Conservation (phyloP, 805 yeast genomes). For the Yamadazyma paraphyllophila region DNA sequence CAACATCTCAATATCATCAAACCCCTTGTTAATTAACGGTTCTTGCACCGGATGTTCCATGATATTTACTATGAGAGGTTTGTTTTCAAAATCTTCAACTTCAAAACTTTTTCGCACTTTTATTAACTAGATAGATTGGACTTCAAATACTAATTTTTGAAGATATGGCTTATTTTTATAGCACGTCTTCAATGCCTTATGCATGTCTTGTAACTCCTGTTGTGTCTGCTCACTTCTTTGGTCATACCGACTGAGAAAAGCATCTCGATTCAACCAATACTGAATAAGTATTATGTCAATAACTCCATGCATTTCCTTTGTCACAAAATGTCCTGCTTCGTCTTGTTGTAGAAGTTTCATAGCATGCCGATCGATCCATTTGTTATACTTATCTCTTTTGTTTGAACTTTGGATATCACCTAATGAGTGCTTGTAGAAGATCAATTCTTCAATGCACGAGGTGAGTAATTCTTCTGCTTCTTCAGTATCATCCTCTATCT, state of each 20-base stretch:
- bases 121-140: background rate
- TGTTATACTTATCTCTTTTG: slow-evolving; percentile 12
- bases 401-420: slow-evolving; percentile 9
- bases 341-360: slow-evolving; percentile 16
- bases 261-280: slow-evolving; percentile 16
- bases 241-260: slow-evolving; percentile 2
- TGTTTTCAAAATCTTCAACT: background rate
- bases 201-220: slow-evolving; percentile 7
- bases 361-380: slow-evolving; percentile 12
- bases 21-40: slow-evolving; percentile 15
- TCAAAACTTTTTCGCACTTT: slow-evolving; percentile 1
- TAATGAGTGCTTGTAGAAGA: slow-evolving; percentile 8
- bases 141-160: slow-evolving; percentile 15
- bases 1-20: slow-evolving; percentile 44
- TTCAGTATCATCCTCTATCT: slow-evolving; percentile 13
- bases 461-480: slow-evolving; percentile 14
- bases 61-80: background rate
- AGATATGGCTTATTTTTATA: slow-evolving; percentile 14
- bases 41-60: background rate
- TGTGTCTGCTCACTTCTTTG: slow-evolving; percentile 1
- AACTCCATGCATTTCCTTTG: slow-evolving; percentile 13
- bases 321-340: slow-evolving; percentile 13
- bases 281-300: slow-evolving; percentile 18
- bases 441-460: slow-evolving; percentile 17
- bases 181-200: slow-evolving; percentile 13